Evolutionary conservation across 306 rosid genomes (phyloP), one percentile per base, ranked within the genome.

Genomic region (Vigna nakashimae): DNA sequence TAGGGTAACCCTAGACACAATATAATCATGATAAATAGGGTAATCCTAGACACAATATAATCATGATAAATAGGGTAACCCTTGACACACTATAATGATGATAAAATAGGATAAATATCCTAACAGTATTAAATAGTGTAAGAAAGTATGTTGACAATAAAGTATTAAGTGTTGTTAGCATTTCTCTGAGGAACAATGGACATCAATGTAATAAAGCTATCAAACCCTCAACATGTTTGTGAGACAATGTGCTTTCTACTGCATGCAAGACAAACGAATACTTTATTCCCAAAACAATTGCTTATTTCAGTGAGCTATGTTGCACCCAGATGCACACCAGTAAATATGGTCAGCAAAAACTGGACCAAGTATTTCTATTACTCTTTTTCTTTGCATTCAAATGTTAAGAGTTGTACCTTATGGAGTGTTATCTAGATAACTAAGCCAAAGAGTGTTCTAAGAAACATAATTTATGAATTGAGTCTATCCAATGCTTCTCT

Each of bases 351-450:
- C 65, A 26, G 40, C 65, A 59, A 59, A 58, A 26, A 59, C 45
- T 32, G 45, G 43, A 30, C 65, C 65, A 32, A 7, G 26, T 36
- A 32, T 63, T 63, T 63, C 7, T 64, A 9, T 4, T 8, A n/a
- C 69, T 64, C 46, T 34, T 9, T 32, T 8, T 64, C 45, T 42
- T 30, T 57, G n/a, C 49, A 64, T 60, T 46, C 17, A 55, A 36
- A 22, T 17, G 12, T 71, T 7, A 63, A 26, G 24, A 81, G 46
- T 50, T 16, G 76, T 43, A 9, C 38, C 11, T 5, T 28, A 38
- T 78, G n/a, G 5, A 76, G 46, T 51, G 69, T 66, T 63, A 12
- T 67, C 65, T 49, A 9, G 69, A 28, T 48, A 40, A 52, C 73
- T 62, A 51, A 71, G 14, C 42, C 34, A 62, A 57, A 45, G 40